Evolutionary conservation across 305 asterid genomes (phyloP), one percentile per base, ranked within the genome.

Genomic region (Fraxinus baroniana): DNA sequence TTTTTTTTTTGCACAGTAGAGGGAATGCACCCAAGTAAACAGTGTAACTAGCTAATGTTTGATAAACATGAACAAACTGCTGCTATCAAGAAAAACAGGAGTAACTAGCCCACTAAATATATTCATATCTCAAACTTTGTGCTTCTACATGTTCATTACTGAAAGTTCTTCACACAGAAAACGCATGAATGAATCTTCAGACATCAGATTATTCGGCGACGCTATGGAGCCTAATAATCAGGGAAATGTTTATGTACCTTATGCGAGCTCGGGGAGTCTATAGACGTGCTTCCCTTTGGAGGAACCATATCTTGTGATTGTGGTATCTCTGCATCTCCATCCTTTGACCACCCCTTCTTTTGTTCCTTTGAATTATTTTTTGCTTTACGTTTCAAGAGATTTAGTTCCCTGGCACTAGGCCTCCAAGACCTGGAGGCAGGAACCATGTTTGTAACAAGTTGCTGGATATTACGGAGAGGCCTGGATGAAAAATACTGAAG

Each of bases 361-460:
- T 93, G 99, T 83, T 96, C 99, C 88, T 96, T 96, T 28, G 94
- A 92, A 85, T 83, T 91, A 87, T 81, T 90, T 89, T 93, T 94
- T 36, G 99, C 99, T 89, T 94, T 94, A 55, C 99, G 92, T 85
- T 96, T 96, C 88, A 96, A 86, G 84, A 96, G 94, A 91, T 96
- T 96, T 82, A 96, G 86, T 86, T 96, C 99, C 88, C 99, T 90
- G 60, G 99, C 98, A 93, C 99, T 96, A 81, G 98, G 98, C 90
- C 98, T 87, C 88, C 98, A 87, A 75, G 98, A 91, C 87, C 95
- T 93, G 74, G 91, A 90, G 85, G 91, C 86, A 78, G 98, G 99
- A 57, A 90, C 98, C 93, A 93, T 88, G 79, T 88, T 91, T 39
- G 98, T 87, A 84, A 96, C 97, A 84, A 90, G 89, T 78, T 93